Evolutionary conservation across 495 filamentous ascomycete genomes (phyloP).

Genomic region (Achaetomiella virescens): DNA sequence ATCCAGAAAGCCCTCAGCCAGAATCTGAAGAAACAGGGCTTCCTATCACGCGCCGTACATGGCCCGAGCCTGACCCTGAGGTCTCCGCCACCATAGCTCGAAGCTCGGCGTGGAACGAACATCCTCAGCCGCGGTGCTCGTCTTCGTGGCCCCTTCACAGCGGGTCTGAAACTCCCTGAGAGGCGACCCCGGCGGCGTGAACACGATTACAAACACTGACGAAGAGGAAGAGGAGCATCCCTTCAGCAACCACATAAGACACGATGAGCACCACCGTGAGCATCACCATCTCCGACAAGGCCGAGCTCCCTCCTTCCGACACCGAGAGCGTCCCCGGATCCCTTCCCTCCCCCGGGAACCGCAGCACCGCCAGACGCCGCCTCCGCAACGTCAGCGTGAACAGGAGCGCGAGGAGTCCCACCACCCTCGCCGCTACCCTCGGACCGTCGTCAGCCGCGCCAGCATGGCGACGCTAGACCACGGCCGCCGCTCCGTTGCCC

Average conservation of each 20-base stretch:
- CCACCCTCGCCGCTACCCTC: background rate
- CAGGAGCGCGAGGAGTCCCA: background rate
- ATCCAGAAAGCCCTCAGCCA: background rate
- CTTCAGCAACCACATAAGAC: slow-evolving; percentile 1
- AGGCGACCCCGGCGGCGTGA: background rate
- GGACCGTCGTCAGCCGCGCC: slow-evolving; percentile 6
- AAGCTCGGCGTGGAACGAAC: slow-evolving; percentile 13
- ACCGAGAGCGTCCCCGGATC: background rate
- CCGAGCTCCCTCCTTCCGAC: background rate
- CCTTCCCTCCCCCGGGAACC: background rate
- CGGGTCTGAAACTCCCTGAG: background rate
- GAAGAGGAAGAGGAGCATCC: slow-evolving; percentile 17
- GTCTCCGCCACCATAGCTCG: slow-evolving; percentile 1
- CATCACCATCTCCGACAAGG: background rate
- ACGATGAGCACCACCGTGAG: background rate
- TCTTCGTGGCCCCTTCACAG: slow-evolving; percentile 21
- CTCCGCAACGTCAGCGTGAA: background rate
- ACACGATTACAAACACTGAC: background rate
- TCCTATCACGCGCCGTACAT: background rate
- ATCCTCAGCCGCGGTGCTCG: slow-evolving; percentile 14
- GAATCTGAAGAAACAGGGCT: slow-evolving; percentile 2
- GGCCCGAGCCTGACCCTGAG: background rate
- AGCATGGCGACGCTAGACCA: slow-evolving; percentile 16
- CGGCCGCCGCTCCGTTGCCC: slow-evolving; percentile 12
- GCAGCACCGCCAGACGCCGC: background rate